A percentile compares a stretch with the other conserved stretches of the same genome.
phyloP scores from a whole-genome alignment of 2,329 filamentous ascomycete species.

The Curvularia lunata region DNA sequence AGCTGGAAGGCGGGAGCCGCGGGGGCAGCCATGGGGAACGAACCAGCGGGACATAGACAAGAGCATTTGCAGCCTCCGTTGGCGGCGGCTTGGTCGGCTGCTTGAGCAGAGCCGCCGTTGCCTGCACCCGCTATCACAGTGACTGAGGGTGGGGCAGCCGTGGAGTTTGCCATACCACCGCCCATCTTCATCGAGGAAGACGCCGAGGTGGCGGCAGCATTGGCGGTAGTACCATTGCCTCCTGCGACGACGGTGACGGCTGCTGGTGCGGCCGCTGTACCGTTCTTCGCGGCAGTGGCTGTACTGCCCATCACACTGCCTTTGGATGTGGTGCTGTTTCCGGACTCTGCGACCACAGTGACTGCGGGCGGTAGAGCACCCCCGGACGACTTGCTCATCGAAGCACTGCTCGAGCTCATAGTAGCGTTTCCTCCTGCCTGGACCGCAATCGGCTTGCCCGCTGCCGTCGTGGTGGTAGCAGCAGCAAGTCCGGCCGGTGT shows the following conservation, averaged over 20 bases:
- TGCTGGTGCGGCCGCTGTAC: neutral
- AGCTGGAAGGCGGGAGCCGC: conserved; percentile 39
- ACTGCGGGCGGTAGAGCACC: conserved; percentile 10
- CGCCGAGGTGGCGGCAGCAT: conserved; percentile 13
- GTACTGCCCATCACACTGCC: conserved; percentile 6
- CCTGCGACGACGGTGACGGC: conserved; percentile 21
- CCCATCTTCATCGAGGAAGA: conserved; percentile 19
- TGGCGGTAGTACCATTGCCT: conserved; percentile 23
- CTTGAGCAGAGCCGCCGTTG: conserved; percentile 10
- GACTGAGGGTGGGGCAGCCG: conserved; percentile 18
- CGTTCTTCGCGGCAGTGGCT: neutral
- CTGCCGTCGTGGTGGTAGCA: conserved; percentile 27
- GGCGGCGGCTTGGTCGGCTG: conserved; percentile 21
- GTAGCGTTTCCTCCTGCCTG: conserved; percentile 16
- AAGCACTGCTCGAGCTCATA: too few relatives aligned
- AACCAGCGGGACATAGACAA: conserved; percentile 39
- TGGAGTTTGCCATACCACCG: conserved; percentile 19
- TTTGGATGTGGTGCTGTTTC: neutral
- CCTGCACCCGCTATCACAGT: conserved; percentile 34
- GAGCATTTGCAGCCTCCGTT: conserved; percentile 36
- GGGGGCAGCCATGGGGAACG: conserved; percentile 42
- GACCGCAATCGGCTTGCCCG: conserved; percentile 27
- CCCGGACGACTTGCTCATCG: neutral
- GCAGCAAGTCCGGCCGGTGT: conserved; percentile 30
- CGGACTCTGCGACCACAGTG: conserved; percentile 29